Base-by-base conservation (phyloP, 495 filamentous ascomycete genomes). In the Lichina pygmaea region DNA sequence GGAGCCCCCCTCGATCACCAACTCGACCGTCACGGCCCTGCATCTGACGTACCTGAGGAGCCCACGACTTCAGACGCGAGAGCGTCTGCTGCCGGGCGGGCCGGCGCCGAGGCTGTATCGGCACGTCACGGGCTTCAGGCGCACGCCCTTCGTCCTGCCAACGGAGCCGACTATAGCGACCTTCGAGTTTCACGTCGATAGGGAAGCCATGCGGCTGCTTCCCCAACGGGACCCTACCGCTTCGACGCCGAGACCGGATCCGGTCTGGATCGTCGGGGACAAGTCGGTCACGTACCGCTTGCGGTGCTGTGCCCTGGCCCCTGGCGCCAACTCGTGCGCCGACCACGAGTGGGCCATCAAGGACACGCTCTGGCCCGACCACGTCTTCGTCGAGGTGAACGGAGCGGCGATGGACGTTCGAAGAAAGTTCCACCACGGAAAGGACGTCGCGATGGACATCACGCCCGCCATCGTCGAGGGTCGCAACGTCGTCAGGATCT, bases 381-480 rank as follows among this genome's bases (percentile, higher is more conserved):
- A 71, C 43, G 64, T 82, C 6, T 81, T 75, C 49, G 58, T 89
- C 37, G 60, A 65, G n/a, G 55, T 91, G 44, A 92, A 93, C 55
- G 34, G 16, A 36, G 57, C 54, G 0, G 51, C 52, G 2, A 54
- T 86, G 6, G 66, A 71, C 16, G 51, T 73, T 8, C 68, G 75
- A 39, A 65, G 75, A 16, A 78, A 78, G 48, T 48, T 63, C 1
- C 73, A 81, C 40, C 71, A 81, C 54, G 72, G 72, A 0, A 86
- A 81, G 53, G 79, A 91, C 49, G 52, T 83, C 4, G 70, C 86
- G 0, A 58, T 78, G 31, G 82, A 91, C 48, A 64, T 89, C 30
- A 81, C 82, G 8, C 54, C 60, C 3, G 49, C 55, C 30, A 54
- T 77, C 12, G 54, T 49, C 2, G 44, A 54, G 32, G 75, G 78